A percentile compares a stretch with the other conserved stretches of the same genome.
These are phyloP conservation scores for Santalum album DNA, from an alignment of 164 flowering plant genomes.

Conservation along the genomic window DNA sequence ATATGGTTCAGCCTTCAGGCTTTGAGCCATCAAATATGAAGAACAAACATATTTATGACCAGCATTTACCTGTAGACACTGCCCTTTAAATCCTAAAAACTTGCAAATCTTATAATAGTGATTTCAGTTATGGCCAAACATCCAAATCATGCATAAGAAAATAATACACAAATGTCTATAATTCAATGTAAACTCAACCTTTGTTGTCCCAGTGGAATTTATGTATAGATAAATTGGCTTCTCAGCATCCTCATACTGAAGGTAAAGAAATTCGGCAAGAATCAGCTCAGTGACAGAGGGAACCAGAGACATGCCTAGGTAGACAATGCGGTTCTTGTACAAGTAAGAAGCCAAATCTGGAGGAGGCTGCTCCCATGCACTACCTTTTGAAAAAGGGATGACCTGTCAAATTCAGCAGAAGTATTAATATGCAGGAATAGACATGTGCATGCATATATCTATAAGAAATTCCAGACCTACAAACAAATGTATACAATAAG, in stretches of 20 bases:
- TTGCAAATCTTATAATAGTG: background rate
- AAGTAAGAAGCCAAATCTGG: slow-evolving; percentile 92
- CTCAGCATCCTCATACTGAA: slow-evolving; percentile 62
- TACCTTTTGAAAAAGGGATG: slow-evolving; percentile 74
- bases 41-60: too few species aligned
- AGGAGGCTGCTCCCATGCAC: slow-evolving; percentile 88
- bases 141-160: background rate
- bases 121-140: background rate
- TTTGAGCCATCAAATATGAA: too few species aligned
- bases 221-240: slow-evolving; percentile 88
- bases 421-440: background rate
- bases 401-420: slow-evolving; percentile 42
- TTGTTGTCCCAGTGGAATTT: slow-evolving; percentile 89
- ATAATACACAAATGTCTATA: background rate
- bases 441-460: background rate
- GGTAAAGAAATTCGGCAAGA: slow-evolving; percentile 79
- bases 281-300: slow-evolving; percentile 87
- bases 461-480: background rate
- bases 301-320: slow-evolving; percentile 85
- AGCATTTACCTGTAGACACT: too few species aligned
- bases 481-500: background rate
- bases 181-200: slow-evolving; percentile 30
- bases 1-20: too few species aligned
- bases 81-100: background rate
- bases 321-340: slow-evolving; percentile 78